Base-by-base conservation (phyloP, 1,139 yeast species). In the Lodderomyces orthopsilosis region DNA sequence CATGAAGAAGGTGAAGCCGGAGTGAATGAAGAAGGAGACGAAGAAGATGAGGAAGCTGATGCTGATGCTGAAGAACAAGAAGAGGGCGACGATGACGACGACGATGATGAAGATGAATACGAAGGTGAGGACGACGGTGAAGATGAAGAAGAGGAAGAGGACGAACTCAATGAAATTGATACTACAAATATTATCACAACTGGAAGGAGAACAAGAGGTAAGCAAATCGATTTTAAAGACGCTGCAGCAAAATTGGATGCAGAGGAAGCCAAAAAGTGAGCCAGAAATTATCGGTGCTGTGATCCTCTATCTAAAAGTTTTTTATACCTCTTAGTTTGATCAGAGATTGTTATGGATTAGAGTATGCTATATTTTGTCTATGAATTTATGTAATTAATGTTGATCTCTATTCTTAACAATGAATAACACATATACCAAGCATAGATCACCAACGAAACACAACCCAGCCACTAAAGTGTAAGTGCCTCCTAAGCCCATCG, bases 191-290 rank as follows among this genome's bases (percentile, higher is more conserved):
- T 90, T 59, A 87, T 90, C 50, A 74, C 85, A 21, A 71, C 82
- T 22, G 96, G 96, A 12, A 79, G 96, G 65, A 85, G 98, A 70
- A 89, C 96, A 10, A 80, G 96, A 54, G 95, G 96, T 17, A 86
- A 84, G 61, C 85, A 85, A 27, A 85, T 91, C 55, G 97, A 91
- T 65, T 91, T 85, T 63, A 75, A 81, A 49, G 84, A 87, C 64
- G 91, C 95, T n/a, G 88, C 90, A 23, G 86, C 79, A 51, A 78
- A 86, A 57, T 67, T 88, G 57, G 82, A 78, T 43, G 63, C 68
- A 44, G 84, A 78, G 49, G 62, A 62, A 13, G 17, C 17, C 32
- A 13, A 27, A 13, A 13, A 27, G 3, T 27, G 9, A 27, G 32
- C 3, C 17, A 27, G n/a, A 6, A 22, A 9, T 22, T 6, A 9